phyloP scores from a whole-genome alignment of 139 green algal genomes.

The Raphidocelis subcapitata region DNA sequence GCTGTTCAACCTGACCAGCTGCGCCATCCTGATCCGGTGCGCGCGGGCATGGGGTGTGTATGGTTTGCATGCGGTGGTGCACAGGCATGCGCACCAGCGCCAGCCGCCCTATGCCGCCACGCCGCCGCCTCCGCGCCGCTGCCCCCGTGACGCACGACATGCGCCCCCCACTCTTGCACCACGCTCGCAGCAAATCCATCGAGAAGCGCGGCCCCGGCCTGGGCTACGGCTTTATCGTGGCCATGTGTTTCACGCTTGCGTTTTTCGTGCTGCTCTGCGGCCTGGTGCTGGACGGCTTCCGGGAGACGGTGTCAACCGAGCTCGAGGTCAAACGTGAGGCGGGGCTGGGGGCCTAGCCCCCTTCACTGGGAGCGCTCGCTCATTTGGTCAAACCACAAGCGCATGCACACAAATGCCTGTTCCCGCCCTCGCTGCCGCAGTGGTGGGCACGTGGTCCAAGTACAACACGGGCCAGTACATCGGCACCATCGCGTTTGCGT shows the following conservation, averaged over 20 bases:
- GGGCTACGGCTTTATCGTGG: slow-evolving; percentile 54
- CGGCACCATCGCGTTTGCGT: slow-evolving; percentile 39
- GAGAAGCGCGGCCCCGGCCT: slow-evolving; percentile 51
- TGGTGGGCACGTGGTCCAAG: slow-evolving; percentile 31
- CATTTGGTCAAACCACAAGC: too few relatives aligned
- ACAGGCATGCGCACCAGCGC: neutral
- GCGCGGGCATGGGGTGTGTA: neutral
- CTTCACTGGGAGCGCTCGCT: too few relatives aligned
- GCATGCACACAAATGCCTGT: too few relatives aligned
- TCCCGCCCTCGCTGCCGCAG: neutral
- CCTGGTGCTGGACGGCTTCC: slow-evolving; percentile 47
- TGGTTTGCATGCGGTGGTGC: neutral
- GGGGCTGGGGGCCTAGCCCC: neutral
- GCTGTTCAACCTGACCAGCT: slow-evolving; percentile 46
- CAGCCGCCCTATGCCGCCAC: neutral
- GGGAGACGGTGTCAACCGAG: slow-evolving; percentile 1
- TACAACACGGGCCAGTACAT: slow-evolving; percentile 38
- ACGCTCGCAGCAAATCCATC: slow-evolving; percentile 42
- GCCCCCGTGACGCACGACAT: neutral
- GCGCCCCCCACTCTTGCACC: neutral
- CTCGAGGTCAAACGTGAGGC: slow-evolving; percentile 20
- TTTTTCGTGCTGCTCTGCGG: slow-evolving; percentile 46
- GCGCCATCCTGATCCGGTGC: slow-evolving; percentile 30
- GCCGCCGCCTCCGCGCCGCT: neutral
- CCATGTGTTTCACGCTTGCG: slow-evolving; percentile 46